Evolutionary conservation across 2,329 filamentous ascomycete species (phyloP), one percentile per base, ranked within the genome.

Genomic region (Geosmithia flava): DNA sequence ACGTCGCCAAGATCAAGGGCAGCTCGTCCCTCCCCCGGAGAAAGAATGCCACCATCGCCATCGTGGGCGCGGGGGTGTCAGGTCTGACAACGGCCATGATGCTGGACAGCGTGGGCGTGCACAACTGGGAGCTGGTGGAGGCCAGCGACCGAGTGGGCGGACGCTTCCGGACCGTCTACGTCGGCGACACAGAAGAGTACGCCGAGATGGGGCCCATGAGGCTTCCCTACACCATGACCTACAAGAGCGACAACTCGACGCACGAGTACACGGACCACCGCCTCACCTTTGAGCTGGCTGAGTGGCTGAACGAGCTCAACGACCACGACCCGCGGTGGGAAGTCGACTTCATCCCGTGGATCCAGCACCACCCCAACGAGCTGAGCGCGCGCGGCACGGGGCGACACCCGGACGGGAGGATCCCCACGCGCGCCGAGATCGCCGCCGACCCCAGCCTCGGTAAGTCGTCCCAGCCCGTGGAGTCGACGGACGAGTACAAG

Each of bases 261-360:
- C 56, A 68, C 3, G 54, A 64, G 23, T 65, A 68, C 49, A 60
- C 62, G 47, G 67, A 70, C 45, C 67, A 69, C 48, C 61, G 59
- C 33, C 62, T 69, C 58, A 62, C 67, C 1, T 69, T 68, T 43
- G 63, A 70, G 51, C 55, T 70, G 5, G 67, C 62, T 2, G 60
- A 60, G 7, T 56, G 59, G 13, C 56, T 70, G 29, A 70, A 70
- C 49, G 49, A 59, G 43, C 56, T 68, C 52, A 70, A 70, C 50
- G 49, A 50, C 8, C 51, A 61, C 27, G 53, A 62, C 5, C 33
- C 33, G 33, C 47, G 13, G 53, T 68, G 4, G 55, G 58, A 13
- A 59, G 23, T 81, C 46, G 74, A 79, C 47, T 81, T 81, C 56
- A 81, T 82, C 54, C 71, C 72, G 2, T 83, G 76, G 77, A 74